phyloP scores from a whole-genome alignment of 208 protist genomes.

The Endotrypanum monterogeii region DNA sequence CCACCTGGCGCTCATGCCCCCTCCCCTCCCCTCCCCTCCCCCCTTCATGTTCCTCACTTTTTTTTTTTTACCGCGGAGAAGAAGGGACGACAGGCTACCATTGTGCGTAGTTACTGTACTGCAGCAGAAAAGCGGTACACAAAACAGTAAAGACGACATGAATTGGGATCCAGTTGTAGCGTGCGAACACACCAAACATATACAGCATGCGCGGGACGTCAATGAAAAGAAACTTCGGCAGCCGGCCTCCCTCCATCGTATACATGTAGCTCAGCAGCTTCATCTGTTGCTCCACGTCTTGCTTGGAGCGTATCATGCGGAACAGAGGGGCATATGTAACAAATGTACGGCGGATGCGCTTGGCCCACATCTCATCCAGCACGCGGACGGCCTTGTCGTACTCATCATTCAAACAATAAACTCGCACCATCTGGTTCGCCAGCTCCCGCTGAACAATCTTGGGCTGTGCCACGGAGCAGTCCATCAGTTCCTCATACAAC shows the following conservation, averaged over 20 bases:
- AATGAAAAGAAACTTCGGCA: conserved; percentile 86
- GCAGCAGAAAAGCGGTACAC: conserved; percentile 40
- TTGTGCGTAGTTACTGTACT: conserved; percentile 29
- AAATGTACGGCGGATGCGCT: conserved; percentile 85
- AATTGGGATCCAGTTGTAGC: conserved; percentile 88
- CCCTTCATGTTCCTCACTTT: too few species aligned
- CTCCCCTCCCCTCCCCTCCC: background rate
- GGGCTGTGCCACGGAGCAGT: conserved; percentile 85
- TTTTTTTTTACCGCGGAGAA: too few species aligned
- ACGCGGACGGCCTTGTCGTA: conserved; percentile 79
- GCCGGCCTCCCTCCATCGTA: conserved; percentile 67
- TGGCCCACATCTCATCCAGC: conserved; percentile 76
- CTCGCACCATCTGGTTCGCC: conserved; percentile 88
- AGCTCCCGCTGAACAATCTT: conserved; percentile 90
- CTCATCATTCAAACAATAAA: conserved; percentile 78
- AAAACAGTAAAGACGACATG: conserved; percentile 63
- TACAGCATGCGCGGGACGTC: conserved; percentile 86
- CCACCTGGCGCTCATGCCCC: background rate
- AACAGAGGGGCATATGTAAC: conserved; percentile 92
- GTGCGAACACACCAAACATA: conserved; percentile 85
- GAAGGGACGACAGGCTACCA: conserved; percentile 7
- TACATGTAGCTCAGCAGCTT: conserved; percentile 78
- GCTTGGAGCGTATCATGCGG: conserved; percentile 63
- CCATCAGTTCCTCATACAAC: conserved; percentile 89
- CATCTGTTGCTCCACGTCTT: conserved; percentile 72